A percentile compares a stretch with the other conserved stretches of the same genome.
Conservation (phyloP, 2,329 filamentous ascomycete genomes). For the Rhynchosporium secalis region DNA sequence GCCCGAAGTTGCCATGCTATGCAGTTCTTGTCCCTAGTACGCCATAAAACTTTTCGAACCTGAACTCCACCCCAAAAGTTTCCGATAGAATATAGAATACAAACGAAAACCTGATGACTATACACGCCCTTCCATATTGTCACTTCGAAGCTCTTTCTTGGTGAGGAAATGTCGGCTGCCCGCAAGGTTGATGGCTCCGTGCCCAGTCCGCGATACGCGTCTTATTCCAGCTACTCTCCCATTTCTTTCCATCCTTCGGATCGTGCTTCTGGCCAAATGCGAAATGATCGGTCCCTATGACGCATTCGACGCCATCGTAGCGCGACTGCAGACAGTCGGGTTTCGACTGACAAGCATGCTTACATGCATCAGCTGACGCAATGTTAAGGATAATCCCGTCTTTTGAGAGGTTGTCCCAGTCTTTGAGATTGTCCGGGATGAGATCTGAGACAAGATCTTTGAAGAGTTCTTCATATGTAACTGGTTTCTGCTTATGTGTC, state of each 20-base stretch:
- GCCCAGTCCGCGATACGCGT: conserved; percentile 13
- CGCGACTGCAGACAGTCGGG: conserved; percentile 12
- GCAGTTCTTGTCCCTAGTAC: neutral
- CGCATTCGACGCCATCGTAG: conserved; percentile 10
- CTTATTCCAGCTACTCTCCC: conserved; percentile 7
- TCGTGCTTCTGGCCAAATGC: conserved; percentile 6
- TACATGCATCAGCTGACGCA: conserved; percentile 6
- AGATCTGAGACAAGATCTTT: conserved; percentile 47
- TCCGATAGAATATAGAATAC: neutral
- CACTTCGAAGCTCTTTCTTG: conserved; percentile 2
- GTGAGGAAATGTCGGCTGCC: neutral
- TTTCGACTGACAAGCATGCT: neutral
- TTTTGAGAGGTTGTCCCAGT: conserved; percentile 51
- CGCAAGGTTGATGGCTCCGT: neutral
- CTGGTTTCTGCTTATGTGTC: conserved; percentile 7
- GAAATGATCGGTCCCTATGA: conserved; percentile 6
- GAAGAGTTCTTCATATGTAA: conserved; percentile 50
- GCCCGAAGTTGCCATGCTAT: neutral
- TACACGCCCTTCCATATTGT: neutral
- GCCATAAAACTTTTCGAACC: neutral
- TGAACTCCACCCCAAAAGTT: neutral
- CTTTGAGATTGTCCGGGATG: conserved; percentile 36
- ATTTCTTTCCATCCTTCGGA: neutral
- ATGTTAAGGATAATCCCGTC: neutral
- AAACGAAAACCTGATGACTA: neutral